phyloP scores from a whole-genome alignment of 352 stramenopile species.

The Blastocystis sp. region DNA sequence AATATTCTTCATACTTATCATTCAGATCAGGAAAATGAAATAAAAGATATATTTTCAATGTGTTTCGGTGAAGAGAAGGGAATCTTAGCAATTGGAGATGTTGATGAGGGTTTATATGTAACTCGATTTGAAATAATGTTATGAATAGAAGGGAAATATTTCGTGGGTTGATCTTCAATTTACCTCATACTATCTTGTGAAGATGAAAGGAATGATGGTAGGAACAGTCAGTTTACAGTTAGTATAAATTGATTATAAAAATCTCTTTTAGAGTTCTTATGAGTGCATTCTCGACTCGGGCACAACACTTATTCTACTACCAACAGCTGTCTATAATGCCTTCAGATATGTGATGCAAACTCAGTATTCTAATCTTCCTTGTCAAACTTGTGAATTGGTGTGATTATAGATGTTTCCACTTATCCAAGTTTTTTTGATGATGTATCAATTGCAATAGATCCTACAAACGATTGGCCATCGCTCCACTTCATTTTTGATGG shows the following conservation, averaged over 20 bases:
- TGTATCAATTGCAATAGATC: background rate
- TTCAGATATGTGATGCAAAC: background rate
- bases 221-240: background rate
- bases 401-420: background rate
- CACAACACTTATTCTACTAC: conserved; percentile 27
- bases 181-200: conserved; percentile 6
- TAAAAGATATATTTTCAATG: background rate
- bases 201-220: background rate
- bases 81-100: background rate
- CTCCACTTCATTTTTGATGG: background rate
- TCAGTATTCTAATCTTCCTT: background rate
- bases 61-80: conserved; percentile 32
- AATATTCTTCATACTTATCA: background rate
- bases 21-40: background rate
- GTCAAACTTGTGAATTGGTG: too few species aligned
- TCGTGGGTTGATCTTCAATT: conserved; percentile 5
- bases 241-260: background rate
- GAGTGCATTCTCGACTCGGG: conserved; percentile 18
- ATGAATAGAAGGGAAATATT: background rate
- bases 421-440: background rate
- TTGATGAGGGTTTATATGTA: background rate
- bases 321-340: background rate
- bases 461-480: background rate
- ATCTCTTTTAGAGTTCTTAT: background rate
- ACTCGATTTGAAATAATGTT: too few species aligned